Base-by-base conservation (phyloP, 768 basidiomycete genomes). In the Collybia nuda region DNA sequence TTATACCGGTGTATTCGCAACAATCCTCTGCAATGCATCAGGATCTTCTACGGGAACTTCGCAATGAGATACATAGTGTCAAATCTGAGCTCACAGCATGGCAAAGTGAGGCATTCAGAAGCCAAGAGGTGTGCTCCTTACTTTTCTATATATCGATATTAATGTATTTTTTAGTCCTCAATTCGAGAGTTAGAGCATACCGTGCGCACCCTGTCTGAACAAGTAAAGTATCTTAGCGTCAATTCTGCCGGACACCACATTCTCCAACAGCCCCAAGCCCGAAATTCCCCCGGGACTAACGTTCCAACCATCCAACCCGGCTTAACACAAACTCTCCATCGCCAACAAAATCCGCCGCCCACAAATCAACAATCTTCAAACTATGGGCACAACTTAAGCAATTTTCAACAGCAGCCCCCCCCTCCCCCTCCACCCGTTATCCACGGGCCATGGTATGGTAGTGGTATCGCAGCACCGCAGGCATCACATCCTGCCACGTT, bases 121-220 rank as follows among this genome's bases (percentile, higher is more conserved):
- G 76, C 29, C 89, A 93, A 61, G 91, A 94, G 78, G 90, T 90
- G 54, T 26, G 79, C 67, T 6, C 14, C 24, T 49, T 4, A 8
- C 18, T 6, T 24, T 23, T 35, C 11, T 18, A 14, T 57, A 38
- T 56, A 48, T 47, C 53, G 54, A 18, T 52, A 44, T 50, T 28
- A 52, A 39, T 14, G 26, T 26, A 41, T 19, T 35, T 38, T 57
- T 12, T 51, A 92, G 90, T 73, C 81, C 23, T 72, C 86, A 21
- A 88, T 93, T 50, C 80, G 89, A 53, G 90, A 93, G 37, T 77
- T 93, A 50, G 91, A 93, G 66, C 86, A 85, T 57, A 83, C 82
- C 5, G 85, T 93, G 48, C 77, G 89, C 47, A 59, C 80, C 19
- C 72, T 93, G 48, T 78, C 86, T 24, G 91, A 93, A 44, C 91